Evolutionary conservation across 257 asterid genomes (phyloP), one percentile per base, ranked within the genome.

Genomic region (Dorcoceras hygrometricum): DNA sequence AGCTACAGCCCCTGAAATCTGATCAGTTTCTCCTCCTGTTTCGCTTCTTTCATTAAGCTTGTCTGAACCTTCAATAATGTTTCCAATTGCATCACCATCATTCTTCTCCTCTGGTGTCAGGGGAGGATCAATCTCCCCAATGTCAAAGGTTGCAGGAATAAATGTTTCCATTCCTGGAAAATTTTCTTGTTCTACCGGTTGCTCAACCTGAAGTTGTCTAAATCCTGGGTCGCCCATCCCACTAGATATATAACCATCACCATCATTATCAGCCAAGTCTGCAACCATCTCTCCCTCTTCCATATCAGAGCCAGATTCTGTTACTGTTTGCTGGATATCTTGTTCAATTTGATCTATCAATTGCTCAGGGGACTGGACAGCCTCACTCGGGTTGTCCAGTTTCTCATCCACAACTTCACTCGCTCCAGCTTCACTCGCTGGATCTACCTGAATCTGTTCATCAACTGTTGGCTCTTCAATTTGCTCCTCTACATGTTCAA

Each of bases 281-380:
- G 78, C 65, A 32, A 56, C 82, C 65, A 85, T 68, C 79, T 90
- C 99, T 19, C 94, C 97, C 78, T 90, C 99, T 72, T 93, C 99
- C 76, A 78, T 79, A 18, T 90, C 97, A 34, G 78, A 75, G 62
- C 76, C 88, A 32, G 79, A 72, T 70, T 87, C 96, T 24, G 76
- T 67, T 32, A 77, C 78, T 61, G 73, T 77, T 53, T 68, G 87
- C 80, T 83, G 95, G 55, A 79, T 77, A 59, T 86, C 96, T 69
- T 86, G 89, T 62, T 86, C 96, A 6, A 75, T 81, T 77, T 80
- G 79, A 69, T 76, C 78, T 50, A 79, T 81, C 54, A 79, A 67
- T 19, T 77, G 81, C 65, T 85, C 93, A 57, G 86, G 95, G 22
- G 79, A 78, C 16, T 62, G 69, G 14, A 73, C 8, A 55, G 72